Base-by-base conservation (phyloP, 805 yeast genomes). In the Saccharomycopsis fibuligera region DNA sequence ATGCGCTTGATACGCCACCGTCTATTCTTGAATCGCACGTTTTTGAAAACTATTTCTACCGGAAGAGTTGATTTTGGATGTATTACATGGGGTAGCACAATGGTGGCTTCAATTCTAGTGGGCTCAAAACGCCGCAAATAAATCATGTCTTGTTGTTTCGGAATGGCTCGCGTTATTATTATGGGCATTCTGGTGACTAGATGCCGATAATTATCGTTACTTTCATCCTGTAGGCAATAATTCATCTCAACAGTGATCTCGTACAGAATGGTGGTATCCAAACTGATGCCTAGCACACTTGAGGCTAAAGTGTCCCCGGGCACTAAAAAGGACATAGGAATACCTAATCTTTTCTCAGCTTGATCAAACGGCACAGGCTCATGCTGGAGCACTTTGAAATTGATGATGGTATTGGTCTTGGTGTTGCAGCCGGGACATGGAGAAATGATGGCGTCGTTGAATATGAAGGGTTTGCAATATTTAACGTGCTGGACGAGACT, bases 371-470 rank as follows among this genome's bases (percentile, higher is more conserved):
- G 35, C 33, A 35, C 14, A 35, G 22, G n/a, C n/a, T n/a, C n/a
- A n/a, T n/a, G n/a, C n/a, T n/a, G n/a, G n/a, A n/a, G n/a, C n/a
- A n/a, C n/a, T n/a, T n/a, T 39, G 30, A 17, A 4, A 5, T 9
- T 40, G 38, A 14, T 8, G 4, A 47, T 35, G 22, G 17, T 42
- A 25, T 35, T 22, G n/a, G 17, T 25, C 27, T 47, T 47, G 48
- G n/a, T 22, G 16, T 23, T 35, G 41, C 50, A 47, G 22, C 45
- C 37, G 14, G 31, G 5, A 22, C 50, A 47, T 16, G 45, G 40
- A 12, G 47, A 50, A 6, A 47, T 42, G 30, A 41, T 41, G 10
- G 41, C 5, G 17, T 47, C 50, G 29, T 47, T 47, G 50, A 47
- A 47, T 5, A 47, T 41, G 27, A 47, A 47, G 9, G 50, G 50